Evolutionary conservation across 1,139 yeast genomes (phyloP).

Genomic region (Yamadazyma songkhlaensis): DNA sequence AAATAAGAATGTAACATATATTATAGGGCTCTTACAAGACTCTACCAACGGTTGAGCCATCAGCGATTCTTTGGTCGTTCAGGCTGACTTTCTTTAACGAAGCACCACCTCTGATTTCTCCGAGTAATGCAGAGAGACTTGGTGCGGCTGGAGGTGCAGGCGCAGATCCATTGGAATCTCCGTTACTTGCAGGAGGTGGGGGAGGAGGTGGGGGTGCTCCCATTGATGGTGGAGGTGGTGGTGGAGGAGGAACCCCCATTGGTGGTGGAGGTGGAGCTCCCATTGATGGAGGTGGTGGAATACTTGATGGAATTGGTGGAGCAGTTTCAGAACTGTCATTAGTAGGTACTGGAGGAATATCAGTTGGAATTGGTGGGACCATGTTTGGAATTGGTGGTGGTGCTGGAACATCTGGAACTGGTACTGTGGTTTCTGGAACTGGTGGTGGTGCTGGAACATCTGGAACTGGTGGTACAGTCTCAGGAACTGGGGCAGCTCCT

Average conservation of each 20-base stretch:
- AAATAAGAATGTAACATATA: not conserved
- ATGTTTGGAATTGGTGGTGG: constrained; percentile 2
- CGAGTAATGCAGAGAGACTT: constrained; percentile 46
- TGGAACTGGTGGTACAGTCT: constrained; percentile 6
- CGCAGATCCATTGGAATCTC: constrained; percentile 17
- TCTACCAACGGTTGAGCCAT: constrained; percentile 48
- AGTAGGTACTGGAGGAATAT: constrained; percentile 23
- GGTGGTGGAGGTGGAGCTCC: constrained; percentile 19
- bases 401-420: constrained; percentile 9
- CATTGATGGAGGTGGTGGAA: constrained; percentile 11
- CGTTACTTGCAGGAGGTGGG: constrained; percentile 24
- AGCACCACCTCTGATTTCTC: constrained; percentile 56
- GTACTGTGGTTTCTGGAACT: constrained; percentile 5
- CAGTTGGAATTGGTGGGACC: constrained; percentile 7
- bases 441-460: constrained; percentile 9
- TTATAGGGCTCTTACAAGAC: constrained; percentile 30
- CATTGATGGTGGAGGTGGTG: constrained; percentile 17
- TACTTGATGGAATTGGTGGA: constrained; percentile 12
- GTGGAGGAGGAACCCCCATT: constrained; percentile 23
- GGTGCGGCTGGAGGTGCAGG: constrained; percentile 29
- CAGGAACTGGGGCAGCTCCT: constrained; percentile 3
- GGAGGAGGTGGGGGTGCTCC: constrained; percentile 17
- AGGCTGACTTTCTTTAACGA: constrained; percentile 48
- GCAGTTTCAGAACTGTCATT: too few species aligned
- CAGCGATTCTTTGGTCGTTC: constrained; percentile 41